Evolutionary conservation across 805 yeast species (phyloP).

Genomic region (Saccharomycopsis guyanensis): DNA sequence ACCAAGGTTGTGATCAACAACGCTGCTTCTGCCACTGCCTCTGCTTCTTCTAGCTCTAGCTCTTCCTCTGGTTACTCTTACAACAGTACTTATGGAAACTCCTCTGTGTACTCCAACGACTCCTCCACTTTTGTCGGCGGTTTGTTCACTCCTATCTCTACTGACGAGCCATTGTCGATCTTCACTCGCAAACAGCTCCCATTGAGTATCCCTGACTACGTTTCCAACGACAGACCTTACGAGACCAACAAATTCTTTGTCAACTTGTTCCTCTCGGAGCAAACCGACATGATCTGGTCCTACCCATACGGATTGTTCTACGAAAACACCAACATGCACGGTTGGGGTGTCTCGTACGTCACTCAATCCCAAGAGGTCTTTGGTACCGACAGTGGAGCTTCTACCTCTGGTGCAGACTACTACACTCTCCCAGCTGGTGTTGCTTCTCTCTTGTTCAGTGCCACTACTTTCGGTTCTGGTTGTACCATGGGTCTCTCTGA

Average conservation of each 20-base stretch:
- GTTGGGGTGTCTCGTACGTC: conserved; percentile 64
- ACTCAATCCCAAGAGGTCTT: conserved; percentile 51
- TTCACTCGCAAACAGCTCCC: conserved; percentile 31
- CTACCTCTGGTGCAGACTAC: conserved; percentile 41
- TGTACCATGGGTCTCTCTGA: conserved; percentile 26
- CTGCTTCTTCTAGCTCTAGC: neutral
- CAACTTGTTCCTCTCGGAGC: conserved; percentile 59
- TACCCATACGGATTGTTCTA: conserved; percentile 76
- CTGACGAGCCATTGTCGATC: conserved; percentile 36
- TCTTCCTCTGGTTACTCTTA: conserved; percentile 2
- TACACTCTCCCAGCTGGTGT: conserved; percentile 64
- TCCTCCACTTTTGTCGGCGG: conserved; percentile 23
- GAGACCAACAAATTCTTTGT: conserved; percentile 77
- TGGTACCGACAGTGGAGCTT: conserved; percentile 52
- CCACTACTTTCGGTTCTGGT: conserved; percentile 32
- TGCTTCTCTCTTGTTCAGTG: conserved; percentile 47
- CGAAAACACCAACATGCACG: conserved; percentile 41
- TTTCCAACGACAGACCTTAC: conserved; percentile 33
- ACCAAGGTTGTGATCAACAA: neutral
- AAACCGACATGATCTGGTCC: conserved; percentile 67
- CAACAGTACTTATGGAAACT: neutral
- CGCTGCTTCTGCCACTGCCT: neutral
- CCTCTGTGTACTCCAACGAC: conserved; percentile 1
- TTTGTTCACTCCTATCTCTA: conserved; percentile 35
- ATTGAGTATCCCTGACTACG: conserved; percentile 22